Conservation (phyloP, 1,139 yeast species). For the Zygosaccharomyces sapae region DNA sequence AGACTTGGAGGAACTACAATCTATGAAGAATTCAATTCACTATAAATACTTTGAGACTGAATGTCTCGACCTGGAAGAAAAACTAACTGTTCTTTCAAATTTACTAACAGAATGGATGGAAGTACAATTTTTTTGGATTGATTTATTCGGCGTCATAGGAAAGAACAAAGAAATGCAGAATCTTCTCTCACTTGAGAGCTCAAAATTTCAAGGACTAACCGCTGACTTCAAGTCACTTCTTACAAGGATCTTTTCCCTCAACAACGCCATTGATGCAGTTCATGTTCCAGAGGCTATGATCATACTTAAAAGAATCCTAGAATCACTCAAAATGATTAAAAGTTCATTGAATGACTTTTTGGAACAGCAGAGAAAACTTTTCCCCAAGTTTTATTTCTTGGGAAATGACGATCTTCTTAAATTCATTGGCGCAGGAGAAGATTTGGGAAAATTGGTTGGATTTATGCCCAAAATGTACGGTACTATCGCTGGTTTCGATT, state of each 20-base stretch:
- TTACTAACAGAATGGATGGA: conserved; percentile 74
- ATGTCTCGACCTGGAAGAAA: conserved; percentile 52
- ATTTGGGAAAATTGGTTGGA: conserved; percentile 48
- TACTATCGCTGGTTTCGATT: conserved; percentile 51
- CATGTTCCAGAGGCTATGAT: conserved; percentile 49
- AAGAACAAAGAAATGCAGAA: conserved; percentile 53
- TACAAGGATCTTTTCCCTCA: conserved; percentile 48
- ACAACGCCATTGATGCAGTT: conserved; percentile 55
- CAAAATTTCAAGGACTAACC: conserved; percentile 62
- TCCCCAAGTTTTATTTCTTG: conserved; percentile 80
- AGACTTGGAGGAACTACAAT: conserved; percentile 56
- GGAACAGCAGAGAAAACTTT: conserved; percentile 71
- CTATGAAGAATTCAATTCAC: conserved; percentile 72
- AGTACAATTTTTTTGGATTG: conserved; percentile 86
- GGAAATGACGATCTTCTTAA: conserved; percentile 90
- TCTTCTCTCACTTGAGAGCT: conserved; percentile 64
- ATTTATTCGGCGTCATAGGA: conserved; percentile 74
- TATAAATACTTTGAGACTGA: conserved; percentile 60
- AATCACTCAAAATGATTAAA: conserved; percentile 54
- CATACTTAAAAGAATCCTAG: conserved; percentile 50
- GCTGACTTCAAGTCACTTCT: conserved; percentile 55
- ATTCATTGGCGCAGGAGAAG: conserved; percentile 64
- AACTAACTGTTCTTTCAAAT: conserved; percentile 48
- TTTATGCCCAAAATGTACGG: conserved; percentile 72
- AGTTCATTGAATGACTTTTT: conserved; percentile 72